A percentile compares a stretch with the other conserved stretches of the same genome.
Conservation (phyloP, 257 asterid species). For the Thymus quinquecostatus region DNA sequence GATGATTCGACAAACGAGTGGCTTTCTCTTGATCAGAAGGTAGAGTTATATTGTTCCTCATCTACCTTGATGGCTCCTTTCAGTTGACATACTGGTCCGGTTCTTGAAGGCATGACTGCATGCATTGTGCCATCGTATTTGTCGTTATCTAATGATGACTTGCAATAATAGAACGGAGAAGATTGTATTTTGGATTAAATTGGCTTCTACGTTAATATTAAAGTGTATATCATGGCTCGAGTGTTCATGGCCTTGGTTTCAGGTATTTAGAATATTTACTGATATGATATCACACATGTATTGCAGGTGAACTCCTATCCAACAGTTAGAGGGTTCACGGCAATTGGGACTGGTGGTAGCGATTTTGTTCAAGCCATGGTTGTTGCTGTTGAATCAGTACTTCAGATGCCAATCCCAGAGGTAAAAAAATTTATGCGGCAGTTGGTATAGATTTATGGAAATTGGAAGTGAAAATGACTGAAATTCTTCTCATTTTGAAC, state of each 20-base stretch:
- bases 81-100: not conserved
- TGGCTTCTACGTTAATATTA: not conserved
- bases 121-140: not conserved
- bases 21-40: conserved; percentile 82
- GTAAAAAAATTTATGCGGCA: conserved; percentile 41
- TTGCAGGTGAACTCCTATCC: conserved; percentile 88
- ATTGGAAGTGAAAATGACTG: not conserved
- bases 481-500: conserved; percentile 13
- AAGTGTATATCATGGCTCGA: not conserved
- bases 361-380: conserved; percentile 97
- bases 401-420: conserved; percentile 73
- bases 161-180: not conserved
- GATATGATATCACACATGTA: conserved; percentile 11
- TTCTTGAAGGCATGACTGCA: not conserved
- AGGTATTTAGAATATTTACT: conserved; percentile 9
- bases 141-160: not conserved
- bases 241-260: conserved; percentile 22
- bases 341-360: conserved; percentile 94
- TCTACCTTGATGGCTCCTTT: not conserved
- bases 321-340: conserved; percentile 88
- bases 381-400: conserved; percentile 90
- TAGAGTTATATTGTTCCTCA: conserved; percentile 21
- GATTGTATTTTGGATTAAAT: not conserved
- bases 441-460: not conserved
- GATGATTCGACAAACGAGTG: conserved; percentile 88